Base-by-base conservation (phyloP, 345 rosid genomes). In the Erysimum cheiranthoides region DNA sequence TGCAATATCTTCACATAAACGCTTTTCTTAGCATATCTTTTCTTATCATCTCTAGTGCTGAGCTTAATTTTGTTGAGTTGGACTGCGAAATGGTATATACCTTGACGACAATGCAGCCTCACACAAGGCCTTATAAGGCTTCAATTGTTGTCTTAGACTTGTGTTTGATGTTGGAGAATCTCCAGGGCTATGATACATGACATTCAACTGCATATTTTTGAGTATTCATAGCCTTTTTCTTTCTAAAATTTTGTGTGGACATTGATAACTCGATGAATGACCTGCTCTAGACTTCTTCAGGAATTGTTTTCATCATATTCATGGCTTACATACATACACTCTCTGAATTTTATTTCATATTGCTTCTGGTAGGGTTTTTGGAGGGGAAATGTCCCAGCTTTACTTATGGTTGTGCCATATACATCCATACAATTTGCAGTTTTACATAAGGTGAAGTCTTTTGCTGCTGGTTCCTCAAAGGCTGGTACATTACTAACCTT, bases 391-490 rank as follows among this genome's bases (percentile, higher is more conserved):
- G 66, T 61, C 13, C 66, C 66, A 40, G 66, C 66, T 40, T 40
- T 61, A 61, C 66, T 61, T 4, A 61, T 61, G 66, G 66, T 61
- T 61, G 66, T 61, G 10, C 50, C 66, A 7, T 61, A 61, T 4
- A 61, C 66, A 8, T 61, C 66, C 21, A 61, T 61, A 61, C 66
- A 61, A 27, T 61, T 61, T 40, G 66, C 50, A 40, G 66, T 61
- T 40, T 40, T 61, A 61, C 66, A 40, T 14, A 61, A 61, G 36
- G 66, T 61, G 50, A 61, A 61, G 66, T 61, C 66, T 14, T 25
- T 61, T 61, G 66, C 66, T 0, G 66, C 66, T 61, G 66, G 66
- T 61, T 61, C 66, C 40, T 61, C 66, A 40, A 61, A 61, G 21
- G 32, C 66, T 27, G 66, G 66, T 61, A 61, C 66, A 27, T 39